Conservation (phyloP, 805 yeast species). For the Candida maesae region DNA sequence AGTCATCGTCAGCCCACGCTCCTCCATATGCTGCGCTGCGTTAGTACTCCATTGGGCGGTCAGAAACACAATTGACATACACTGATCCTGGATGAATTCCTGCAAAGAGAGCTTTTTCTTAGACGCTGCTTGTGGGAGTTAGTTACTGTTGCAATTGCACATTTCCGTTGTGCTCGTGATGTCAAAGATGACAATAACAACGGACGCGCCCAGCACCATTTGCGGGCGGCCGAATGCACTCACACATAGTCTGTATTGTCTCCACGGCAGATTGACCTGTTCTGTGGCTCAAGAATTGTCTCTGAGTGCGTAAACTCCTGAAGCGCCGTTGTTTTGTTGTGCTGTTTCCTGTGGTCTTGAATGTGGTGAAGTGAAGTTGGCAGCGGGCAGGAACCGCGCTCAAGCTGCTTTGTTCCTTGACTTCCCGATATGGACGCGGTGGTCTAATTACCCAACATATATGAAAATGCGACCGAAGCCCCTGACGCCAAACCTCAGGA, state of each 20-base stretch:
- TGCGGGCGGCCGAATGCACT: too few relatives aligned
- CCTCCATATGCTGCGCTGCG: slow-evolving; percentile 34
- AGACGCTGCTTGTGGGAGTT: slow-evolving; percentile 11
- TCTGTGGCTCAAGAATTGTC: too few relatives aligned
- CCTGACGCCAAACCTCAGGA: too few relatives aligned
- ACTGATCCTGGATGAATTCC: slow-evolving; percentile 23
- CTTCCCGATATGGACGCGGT: background rate
- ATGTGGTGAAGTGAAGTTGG: too few relatives aligned
- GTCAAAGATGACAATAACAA: too few relatives aligned
- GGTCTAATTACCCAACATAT: too few relatives aligned
- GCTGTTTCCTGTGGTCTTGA: too few relatives aligned
- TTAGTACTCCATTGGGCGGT: slow-evolving; percentile 1
- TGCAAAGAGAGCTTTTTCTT: slow-evolving; percentile 25
- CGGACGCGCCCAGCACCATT: too few relatives aligned
- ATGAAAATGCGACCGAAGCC: too few relatives aligned
- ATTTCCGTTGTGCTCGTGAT: too few relatives aligned
- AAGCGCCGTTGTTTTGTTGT: too few relatives aligned
- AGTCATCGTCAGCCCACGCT: slow-evolving; percentile 71
- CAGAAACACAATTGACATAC: slow-evolving; percentile 14
- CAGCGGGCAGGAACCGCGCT: background rate
- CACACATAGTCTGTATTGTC: background rate
- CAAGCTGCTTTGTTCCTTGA: background rate
- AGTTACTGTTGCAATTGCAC: background rate
- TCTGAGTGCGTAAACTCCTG: too few relatives aligned
- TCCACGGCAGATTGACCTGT: background rate